Evolutionary conservation across 257 asterid species (phyloP).

Genomic region (Solanum chmielewskii): DNA sequence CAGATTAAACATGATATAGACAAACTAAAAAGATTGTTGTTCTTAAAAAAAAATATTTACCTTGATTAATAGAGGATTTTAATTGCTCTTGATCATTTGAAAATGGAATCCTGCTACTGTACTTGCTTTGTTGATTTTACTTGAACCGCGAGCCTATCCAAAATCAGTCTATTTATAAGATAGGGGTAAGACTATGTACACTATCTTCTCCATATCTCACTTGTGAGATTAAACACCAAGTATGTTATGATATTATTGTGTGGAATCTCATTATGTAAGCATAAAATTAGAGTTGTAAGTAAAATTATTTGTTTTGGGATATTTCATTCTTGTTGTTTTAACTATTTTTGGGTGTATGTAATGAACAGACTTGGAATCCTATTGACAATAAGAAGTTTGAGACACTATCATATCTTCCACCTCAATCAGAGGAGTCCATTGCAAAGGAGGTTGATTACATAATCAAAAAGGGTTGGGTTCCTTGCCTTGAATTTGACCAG

Average conservation of each 20-base stretch:
- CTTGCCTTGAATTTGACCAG: constrained; percentile 44
- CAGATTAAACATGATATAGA: neutral
- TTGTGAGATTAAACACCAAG: neutral
- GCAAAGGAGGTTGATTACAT: constrained; percentile 39
- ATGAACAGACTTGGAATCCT: constrained; percentile 42
- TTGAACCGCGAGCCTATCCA: neutral
- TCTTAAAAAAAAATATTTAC: too few relatives aligned
- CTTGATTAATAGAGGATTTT: neutral
- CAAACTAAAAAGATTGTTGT: neutral
- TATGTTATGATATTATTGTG: neutral
- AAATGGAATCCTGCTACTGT: neutral
- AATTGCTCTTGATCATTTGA: neutral
- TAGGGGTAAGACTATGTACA: neutral
- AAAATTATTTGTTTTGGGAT: neutral
- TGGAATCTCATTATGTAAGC: neutral
- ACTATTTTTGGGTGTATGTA: neutral
- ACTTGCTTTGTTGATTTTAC: too few relatives aligned
- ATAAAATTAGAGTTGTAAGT: neutral
- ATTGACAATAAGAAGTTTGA: constrained; percentile 38
- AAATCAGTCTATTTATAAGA: neutral
- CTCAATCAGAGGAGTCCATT: constrained; percentile 28
- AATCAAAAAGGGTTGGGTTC: constrained; percentile 38
- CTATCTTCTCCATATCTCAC: neutral
- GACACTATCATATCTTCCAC: constrained; percentile 35
- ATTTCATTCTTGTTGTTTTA: neutral